Evolutionary conservation across 306 rosid genomes (phyloP).

Genomic region (Cicer cuneatum): DNA sequence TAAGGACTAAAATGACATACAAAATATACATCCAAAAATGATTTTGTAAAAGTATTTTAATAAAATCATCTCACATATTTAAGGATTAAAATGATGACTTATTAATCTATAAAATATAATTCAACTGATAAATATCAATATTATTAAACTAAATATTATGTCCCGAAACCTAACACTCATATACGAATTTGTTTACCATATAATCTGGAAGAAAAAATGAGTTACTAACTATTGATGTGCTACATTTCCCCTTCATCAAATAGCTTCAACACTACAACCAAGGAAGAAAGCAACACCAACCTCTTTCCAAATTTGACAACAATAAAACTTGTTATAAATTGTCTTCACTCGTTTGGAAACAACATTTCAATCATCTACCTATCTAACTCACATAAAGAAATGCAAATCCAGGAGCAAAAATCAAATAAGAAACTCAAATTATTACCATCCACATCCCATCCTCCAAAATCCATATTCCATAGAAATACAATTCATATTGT

Average conservation of each 20-base stretch:
- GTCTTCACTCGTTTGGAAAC: slow-evolving; percentile 49
- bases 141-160: too few species aligned
- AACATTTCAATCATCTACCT: slow-evolving; percentile 23
- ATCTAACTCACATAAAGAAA: slow-evolving; percentile 14
- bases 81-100: too few species aligned
- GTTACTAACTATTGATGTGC: neutral
- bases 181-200: too few species aligned
- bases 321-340: neutral
- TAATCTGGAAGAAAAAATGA: too few species aligned
- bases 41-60: too few species aligned
- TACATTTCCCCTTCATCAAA: neutral
- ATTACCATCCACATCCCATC: slow-evolving; percentile 12
- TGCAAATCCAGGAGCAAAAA: slow-evolving; percentile 12
- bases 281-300: slow-evolving; percentile 46
- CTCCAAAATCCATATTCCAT: neutral
- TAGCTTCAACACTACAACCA: slow-evolving; percentile 28
- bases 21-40: too few species aligned
- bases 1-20: too few species aligned
- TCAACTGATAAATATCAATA: too few species aligned
- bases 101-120: too few species aligned
- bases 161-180: too few species aligned
- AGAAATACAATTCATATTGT: neutral
- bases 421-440: slow-evolving; percentile 37
- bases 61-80: too few species aligned
- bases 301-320: slow-evolving; percentile 41